These are phyloP conservation scores for Raddia guianensis DNA, from an alignment of 176 grass and related monocot species.

Conservation along the genomic window DNA sequence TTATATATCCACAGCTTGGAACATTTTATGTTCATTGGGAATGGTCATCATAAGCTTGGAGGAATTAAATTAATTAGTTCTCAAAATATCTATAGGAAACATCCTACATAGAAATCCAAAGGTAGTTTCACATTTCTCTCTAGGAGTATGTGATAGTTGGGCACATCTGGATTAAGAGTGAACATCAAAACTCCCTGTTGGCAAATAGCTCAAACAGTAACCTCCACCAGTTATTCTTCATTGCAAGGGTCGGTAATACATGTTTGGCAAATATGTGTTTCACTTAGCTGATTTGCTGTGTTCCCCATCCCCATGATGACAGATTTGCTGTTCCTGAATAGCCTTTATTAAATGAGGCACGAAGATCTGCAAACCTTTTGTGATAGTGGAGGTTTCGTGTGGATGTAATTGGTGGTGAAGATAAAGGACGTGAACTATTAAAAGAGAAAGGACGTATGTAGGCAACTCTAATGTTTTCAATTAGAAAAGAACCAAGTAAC, in stretches of 20 bases:
- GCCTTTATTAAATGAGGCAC: background rate
- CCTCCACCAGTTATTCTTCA: background rate
- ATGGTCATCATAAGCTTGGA: background rate
- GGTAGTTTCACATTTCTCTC: background rate
- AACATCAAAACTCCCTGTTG: background rate
- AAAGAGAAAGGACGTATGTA: background rate
- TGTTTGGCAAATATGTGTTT: background rate
- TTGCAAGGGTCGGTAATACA: background rate
- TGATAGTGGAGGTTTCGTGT: background rate
- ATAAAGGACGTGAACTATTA: background rate
- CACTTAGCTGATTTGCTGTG: conserved; percentile 1
- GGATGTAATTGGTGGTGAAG: background rate
- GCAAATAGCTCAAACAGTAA: background rate
- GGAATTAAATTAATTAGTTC: background rate
- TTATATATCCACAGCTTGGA: background rate
- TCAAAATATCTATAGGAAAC: background rate
- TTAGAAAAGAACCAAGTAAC: background rate
- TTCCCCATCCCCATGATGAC: conserved; percentile 2
- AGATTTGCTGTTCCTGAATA: background rate
- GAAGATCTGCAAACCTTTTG: background rate
- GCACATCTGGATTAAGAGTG: background rate
- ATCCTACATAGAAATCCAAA: background rate
- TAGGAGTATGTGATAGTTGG: background rate
- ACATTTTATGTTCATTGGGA: background rate
- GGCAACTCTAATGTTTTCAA: background rate